Evolutionary conservation across 768 basidiomycete genomes (phyloP), one percentile per base, ranked within the genome.

Genomic region (Russula vinacea): DNA sequence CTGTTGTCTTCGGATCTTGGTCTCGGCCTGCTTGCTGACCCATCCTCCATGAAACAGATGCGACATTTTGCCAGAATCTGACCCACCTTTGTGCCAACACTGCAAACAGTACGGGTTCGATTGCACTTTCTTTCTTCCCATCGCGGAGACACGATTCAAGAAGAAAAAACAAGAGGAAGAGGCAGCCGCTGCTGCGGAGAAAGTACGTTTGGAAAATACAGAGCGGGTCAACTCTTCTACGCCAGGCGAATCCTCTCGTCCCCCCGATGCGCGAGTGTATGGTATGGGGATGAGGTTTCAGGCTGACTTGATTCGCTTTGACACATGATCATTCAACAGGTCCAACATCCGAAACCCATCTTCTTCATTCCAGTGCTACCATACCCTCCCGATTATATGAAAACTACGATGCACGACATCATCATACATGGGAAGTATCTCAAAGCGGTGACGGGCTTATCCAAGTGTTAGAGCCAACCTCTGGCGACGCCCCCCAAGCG

Each of bases 101-200:
- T 98, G 96, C 82, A 91, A 92, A 72, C 92, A 94, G 73, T 93
- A 94, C 71, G 83, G 84, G 50, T 92, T 94, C 69, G 93, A 96
- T 68, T 97, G 96, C 74, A 97, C 95, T 6, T 97, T 95, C 77
- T 96, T 97, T 80, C 85, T 98, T 14, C 97, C 97, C 45, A 99
- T 99, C 70, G 93, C 96, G 11, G 97, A 98, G 75, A 99, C 97
- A 0, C 88, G 97, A 22, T 99, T 98, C 83, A 98, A 98, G 79
- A 97, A 97, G 80, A 94, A 94, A 78, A 89, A 90, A 69, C 62
- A 86, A 50, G 90, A 94, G 70, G 87, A 91, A 70, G 89, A 89
- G 57, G 76, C 78, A 6, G 60, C 60, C 2, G 76, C 78, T 10
- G 60, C 59, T 0, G 74, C 70, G 17, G 73, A 68, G 42, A 64